Evolutionary conservation across 2,329 filamentous ascomycete species (phyloP), one percentile per base, ranked within the genome.

Genomic region (Hortaea sp.): DNA sequence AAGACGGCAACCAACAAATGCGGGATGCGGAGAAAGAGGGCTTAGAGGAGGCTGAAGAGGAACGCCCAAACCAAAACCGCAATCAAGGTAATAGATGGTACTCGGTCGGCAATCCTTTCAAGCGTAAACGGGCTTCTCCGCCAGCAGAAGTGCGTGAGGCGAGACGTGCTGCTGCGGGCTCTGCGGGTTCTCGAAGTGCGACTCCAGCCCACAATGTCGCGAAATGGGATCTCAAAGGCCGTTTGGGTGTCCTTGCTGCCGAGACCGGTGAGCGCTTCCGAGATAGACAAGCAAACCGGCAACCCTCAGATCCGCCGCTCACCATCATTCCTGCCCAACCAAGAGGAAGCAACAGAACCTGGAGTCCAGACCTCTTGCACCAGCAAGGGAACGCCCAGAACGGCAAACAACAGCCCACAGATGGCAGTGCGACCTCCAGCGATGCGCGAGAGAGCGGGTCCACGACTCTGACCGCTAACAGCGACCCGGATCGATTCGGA

Each of bases 291-390:
- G 61, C 43, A 30, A 40, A 6, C 7, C 56, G 60, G 12, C 54
- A 62, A 3, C 67, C 72, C 13, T 58, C 59, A 5, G 64, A 72
- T 13, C 55, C 79, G 9, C 76, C 77, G 2, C 71, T 81, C 13
- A 82, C 77, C 0, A 70, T 82, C 29, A 79, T 82, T 43, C 79
- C 78, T 3, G 77, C 77, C 4, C 75, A 77, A 49, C 72, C 72
- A 27, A 68, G 74, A 35, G 69, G 67, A 35, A 59, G 57, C 32
- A 72, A 73, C 32, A 66, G 76, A 40, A 74, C 73, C 5, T 79
- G 76, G 74, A 76, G 44, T 41, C 37, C 45, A 6, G 45, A 50
- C 31, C 27, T 49, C 30, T 46, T 44, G 5, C 32, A 42, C 30
- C 49, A 48, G 30, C 45, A 45, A 20, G 9, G 9, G 27, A 9